A percentile compares a stretch with the other conserved stretches of the same genome.
Conservation (phyloP, 495 filamentous ascomycete genomes). For the Acidiella bohemica region DNA sequence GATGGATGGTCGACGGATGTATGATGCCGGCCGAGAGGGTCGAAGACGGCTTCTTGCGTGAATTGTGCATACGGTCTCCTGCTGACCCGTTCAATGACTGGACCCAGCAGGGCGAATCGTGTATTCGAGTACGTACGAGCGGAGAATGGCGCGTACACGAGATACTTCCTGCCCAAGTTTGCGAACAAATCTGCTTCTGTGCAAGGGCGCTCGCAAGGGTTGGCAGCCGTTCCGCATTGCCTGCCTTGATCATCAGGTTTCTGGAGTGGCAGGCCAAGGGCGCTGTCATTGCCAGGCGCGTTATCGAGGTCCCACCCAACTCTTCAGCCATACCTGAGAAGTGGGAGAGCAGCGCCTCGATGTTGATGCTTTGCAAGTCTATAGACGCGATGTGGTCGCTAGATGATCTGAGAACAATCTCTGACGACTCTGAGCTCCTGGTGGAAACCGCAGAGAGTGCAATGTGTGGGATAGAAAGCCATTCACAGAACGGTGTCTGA, state of each 20-base stretch:
- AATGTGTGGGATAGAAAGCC: too few relatives aligned
- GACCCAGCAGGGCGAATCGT: not conserved
- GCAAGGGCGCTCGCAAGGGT: not conserved
- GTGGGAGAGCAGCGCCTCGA: not conserved
- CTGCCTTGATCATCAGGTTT: not conserved
- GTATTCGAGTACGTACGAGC: not conserved
- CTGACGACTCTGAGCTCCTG: too few relatives aligned
- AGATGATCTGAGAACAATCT: too few relatives aligned
- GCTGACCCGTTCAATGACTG: not conserved
- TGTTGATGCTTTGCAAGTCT: not conserved
- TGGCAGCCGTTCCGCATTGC: not conserved
- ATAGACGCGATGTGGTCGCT: not conserved
- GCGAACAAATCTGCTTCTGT: not conserved
- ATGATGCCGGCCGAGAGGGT: not conserved
- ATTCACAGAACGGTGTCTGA: too few relatives aligned
- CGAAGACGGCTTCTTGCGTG: not conserved
- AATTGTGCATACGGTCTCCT: not conserved
- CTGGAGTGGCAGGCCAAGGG: not conserved
- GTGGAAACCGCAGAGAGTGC: too few relatives aligned
- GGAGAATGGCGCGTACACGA: not conserved
- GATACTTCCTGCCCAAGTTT: not conserved
- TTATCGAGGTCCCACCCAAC: not conserved
- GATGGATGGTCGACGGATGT: not conserved
- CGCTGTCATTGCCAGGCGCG: not conserved
- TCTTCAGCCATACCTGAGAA: not conserved